phyloP scores from a whole-genome alignment of 139 green algal genomes.

The Medakamo hakoo region DNA sequence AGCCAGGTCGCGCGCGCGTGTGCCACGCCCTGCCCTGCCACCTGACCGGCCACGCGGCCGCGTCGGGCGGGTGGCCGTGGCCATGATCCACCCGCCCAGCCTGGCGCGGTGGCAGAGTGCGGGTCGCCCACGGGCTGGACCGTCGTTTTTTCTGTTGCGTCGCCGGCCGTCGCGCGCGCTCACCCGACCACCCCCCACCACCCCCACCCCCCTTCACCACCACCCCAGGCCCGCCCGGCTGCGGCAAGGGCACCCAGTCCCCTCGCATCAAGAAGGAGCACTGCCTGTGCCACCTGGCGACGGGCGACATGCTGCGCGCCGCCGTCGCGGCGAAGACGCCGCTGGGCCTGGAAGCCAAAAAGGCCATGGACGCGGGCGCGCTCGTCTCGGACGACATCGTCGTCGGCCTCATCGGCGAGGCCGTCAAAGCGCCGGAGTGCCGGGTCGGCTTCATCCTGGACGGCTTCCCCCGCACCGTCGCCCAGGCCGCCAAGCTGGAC shows the following conservation, averaged over 20 bases:
- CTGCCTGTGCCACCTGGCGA: constrained; percentile 96
- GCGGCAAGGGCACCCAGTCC: constrained; percentile 85
- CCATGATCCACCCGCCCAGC: too few species aligned
- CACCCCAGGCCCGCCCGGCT: constrained; percentile 64
- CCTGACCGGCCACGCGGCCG: too few species aligned
- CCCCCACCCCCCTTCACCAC: not conserved
- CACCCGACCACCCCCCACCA: not conserved
- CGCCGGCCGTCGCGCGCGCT: not conserved
- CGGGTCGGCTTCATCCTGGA: constrained; percentile 92
- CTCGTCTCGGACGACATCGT: constrained; percentile 95
- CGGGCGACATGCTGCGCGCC: constrained; percentile 85
- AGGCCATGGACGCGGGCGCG: constrained; percentile 84
- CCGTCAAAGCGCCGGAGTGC: constrained; percentile 74
- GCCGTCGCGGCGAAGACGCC: constrained; percentile 64
- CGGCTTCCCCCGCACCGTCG: constrained; percentile 80
- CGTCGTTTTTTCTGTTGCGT: too few species aligned
- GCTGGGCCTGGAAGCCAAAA: constrained; percentile 79
- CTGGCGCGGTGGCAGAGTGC: too few species aligned
- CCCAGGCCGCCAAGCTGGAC: constrained; percentile 78
- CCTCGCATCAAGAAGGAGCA: constrained; percentile 89
- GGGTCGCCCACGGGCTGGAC: too few species aligned
- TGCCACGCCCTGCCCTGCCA: too few species aligned
- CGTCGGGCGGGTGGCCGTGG: too few species aligned
- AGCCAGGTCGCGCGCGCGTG: not conserved
- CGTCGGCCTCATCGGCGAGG: constrained; percentile 87